These are phyloP conservation scores for Plasmodium falciparum DNA, from an alignment of 169 alveolate species.

Conservation along the genomic window DNA sequence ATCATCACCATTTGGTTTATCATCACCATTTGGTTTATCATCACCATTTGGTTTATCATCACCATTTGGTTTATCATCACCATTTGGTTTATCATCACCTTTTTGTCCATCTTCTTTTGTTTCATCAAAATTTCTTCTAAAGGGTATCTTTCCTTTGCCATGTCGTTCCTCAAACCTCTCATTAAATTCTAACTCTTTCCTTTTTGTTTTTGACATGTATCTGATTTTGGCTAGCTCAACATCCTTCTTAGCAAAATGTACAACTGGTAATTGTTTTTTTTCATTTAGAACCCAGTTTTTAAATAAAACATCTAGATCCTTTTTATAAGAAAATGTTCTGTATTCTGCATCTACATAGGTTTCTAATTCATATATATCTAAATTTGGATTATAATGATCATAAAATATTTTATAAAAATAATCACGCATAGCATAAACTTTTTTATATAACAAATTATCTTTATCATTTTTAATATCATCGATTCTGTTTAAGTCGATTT, in stretches of 20 bases:
- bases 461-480: conserved; percentile 75
- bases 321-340: conserved; percentile 57
- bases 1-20: neutral
- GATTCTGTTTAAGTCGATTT: conserved; percentile 65
- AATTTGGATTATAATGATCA: conserved; percentile 72
- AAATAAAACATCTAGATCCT: conserved; percentile 49
- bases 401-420: conserved; percentile 57
- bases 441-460: conserved; percentile 49
- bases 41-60: neutral
- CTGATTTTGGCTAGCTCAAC: conserved; percentile 70
- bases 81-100: neutral
- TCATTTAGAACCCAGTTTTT: conserved; percentile 72
- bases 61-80: neutral
- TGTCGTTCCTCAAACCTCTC: conserved; percentile 35
- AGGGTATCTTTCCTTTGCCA: conserved; percentile 6
- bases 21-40: neutral
- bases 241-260: conserved; percentile 71
- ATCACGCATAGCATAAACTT: conserved; percentile 76
- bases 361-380: conserved; percentile 68
- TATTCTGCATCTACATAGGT: conserved; percentile 76
- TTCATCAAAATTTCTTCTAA: neutral
- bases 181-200: conserved; percentile 54
- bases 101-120: neutral
- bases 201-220: conserved; percentile 48
- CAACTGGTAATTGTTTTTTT: conserved; percentile 51